A percentile compares a stretch with the other conserved stretches of the same genome.
Evolutionary conservation across 2,329 filamentous ascomycete species (phyloP).

Genomic region (Talaromyces marneffei): DNA sequence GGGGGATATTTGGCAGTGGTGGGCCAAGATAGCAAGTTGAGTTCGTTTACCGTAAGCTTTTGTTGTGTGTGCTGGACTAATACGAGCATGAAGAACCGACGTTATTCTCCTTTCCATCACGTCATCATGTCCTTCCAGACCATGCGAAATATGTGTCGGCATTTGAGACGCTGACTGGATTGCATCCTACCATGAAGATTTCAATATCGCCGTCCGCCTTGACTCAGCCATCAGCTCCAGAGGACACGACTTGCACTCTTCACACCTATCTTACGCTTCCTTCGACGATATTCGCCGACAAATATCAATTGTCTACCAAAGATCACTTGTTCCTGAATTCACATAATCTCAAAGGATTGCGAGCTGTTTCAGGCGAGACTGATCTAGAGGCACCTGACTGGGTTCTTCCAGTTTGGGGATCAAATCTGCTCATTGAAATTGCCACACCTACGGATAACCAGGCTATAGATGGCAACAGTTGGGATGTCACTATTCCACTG

Average conservation of each 20-base stretch:
- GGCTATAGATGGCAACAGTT: slow-evolving; percentile 17
- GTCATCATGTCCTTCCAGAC: slow-evolving; percentile 58
- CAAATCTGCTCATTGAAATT: slow-evolving; percentile 68
- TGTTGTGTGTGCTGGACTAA: slow-evolving; percentile 9
- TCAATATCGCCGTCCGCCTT: slow-evolving; percentile 48
- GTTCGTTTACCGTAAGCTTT: slow-evolving; percentile 34
- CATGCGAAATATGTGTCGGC: slow-evolving; percentile 54
- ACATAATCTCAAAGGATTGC: slow-evolving; percentile 67
- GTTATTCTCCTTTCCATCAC: slow-evolving; percentile 75
- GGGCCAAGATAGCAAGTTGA: slow-evolving; percentile 64
- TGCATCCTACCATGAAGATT: slow-evolving; percentile 76
- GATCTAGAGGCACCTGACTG: slow-evolving; percentile 91
- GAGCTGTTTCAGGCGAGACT: slow-evolving; percentile 66
- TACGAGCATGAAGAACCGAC: slow-evolving; percentile 52
- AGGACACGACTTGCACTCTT: slow-evolving; percentile 59
- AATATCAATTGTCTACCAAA: slow-evolving; percentile 64
- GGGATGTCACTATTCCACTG: slow-evolving; percentile 58
- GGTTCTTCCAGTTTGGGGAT: slow-evolving; percentile 70
- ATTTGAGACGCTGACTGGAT: slow-evolving; percentile 67
- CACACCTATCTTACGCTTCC: slow-evolving; percentile 81
- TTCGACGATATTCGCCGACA: slow-evolving; percentile 74
- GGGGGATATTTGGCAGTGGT: slow-evolving; percentile 73
- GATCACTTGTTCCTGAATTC: slow-evolving; percentile 67
- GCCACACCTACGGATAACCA: slow-evolving; percentile 44
- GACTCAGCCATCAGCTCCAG: slow-evolving; percentile 43